Evolutionary conservation across 306 rosid species (phyloP), one percentile per base, ranked within the genome.

Genomic region (Senna tora): DNA sequence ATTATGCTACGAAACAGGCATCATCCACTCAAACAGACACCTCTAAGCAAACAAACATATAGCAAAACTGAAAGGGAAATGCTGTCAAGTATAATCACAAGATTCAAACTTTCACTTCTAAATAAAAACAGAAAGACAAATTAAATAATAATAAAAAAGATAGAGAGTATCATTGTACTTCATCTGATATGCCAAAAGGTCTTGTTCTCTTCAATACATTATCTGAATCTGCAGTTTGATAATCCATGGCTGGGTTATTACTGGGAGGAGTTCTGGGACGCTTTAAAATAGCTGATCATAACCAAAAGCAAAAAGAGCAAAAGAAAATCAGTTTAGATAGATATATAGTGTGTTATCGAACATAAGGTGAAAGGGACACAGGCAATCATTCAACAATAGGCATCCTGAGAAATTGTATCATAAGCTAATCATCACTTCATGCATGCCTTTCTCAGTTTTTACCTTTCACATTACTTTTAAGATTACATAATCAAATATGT

Each of bases 221-320:
- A 68, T 95, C 99, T 80, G 96, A 92, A 85, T 95, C 99, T 45
- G 99, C 96, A 65, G 96, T 88, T 88, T 91, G 99, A 86, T 92
- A 92, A 83, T 95, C 99, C 89, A 95, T 85, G 65, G 90, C 83
- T 33, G 96, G 90, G 83, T 88, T 95, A 72, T 88, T 86, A 71
- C 89, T 83, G 62, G 98, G 97, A 81, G 97, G 98, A 80, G 99
- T 91, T 86, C 99, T 89, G 72, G 99, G 97, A 67, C 96, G 96
- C 96, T 95, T 95, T 83, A 90, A 77, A 55, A 88, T 77, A 65
- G 97, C 96, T 84, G 92, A 75, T 54, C 72, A 81, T 79, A 41
- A 76, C 45, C 57, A 81, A 58, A 73, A 74, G 71, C 51, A 78
- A 58, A 81, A 46, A 59, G 46, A 16, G 62, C 59, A 63, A 38